Base-by-base conservation (phyloP, 345 rosid species). In the Citrus hindsii region DNA sequence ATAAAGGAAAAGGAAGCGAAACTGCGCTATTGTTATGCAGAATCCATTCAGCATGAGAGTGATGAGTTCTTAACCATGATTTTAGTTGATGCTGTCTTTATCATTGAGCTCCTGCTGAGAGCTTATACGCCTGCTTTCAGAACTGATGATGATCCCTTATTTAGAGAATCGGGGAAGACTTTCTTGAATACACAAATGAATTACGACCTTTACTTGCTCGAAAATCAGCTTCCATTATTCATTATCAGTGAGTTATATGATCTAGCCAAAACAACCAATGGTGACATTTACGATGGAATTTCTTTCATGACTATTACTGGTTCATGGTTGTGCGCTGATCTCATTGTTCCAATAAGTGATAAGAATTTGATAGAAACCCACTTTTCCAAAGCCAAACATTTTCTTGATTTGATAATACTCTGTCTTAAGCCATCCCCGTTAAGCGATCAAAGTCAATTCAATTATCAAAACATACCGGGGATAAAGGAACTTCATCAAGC, bases 181-280 rank as follows among this genome's bases (percentile, higher is more conserved):
- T 18, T 7, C 21, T 51, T 51, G 16, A 9, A 9, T 9, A 12
- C 12, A 42, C 1, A 42, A 42, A 42, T 42, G 51, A 3, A 42
- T 16, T 4, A 0, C 1, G 84, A 85, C 58, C 1, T 85, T 28
- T n/a, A 33, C 32, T 42, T 75, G n/a, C 72, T 80, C 8, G 84
- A 85, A 68, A 85, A 85, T 79, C 86, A 85, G 33, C 2, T 85
- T 55, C 81, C 84, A 1, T 38, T 80, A 12, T 85, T 85, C 13
- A 72, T 81, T 51, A 32, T 82, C 6, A 13, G 78, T 6, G 80
- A 76, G 9, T 12, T 82, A 62, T 69, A 46, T 1, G 4, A 19
- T 4, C 62, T 55, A 10, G 42, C 76, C 4, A 62, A 74, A 8
- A 22, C 48, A 24, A 38, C 22, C 51, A 9, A 42, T 12, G 24